These are phyloP conservation scores for Pharus latifolius DNA, from an alignment of 176 grass and related monocot species.

Conservation along the genomic window DNA sequence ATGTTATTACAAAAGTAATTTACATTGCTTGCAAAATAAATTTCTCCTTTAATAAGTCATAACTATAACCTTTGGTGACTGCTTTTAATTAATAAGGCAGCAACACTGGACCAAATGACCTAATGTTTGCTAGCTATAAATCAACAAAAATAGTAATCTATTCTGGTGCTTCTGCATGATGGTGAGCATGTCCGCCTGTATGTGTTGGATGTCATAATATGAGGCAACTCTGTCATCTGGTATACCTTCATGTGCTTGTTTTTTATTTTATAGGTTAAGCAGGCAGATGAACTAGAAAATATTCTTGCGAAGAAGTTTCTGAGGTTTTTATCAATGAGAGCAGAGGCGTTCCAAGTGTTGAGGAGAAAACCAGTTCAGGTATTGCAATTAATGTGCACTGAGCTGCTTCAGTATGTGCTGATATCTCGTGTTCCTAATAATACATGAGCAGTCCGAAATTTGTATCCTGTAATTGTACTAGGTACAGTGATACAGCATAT, in stretches of 20 bases:
- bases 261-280: conserved; percentile 57
- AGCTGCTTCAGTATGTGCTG: not conserved
- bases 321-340: conserved; percentile 93
- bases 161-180: too few species aligned
- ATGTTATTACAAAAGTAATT: too few species aligned
- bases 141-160: too few species aligned
- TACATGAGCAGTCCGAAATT: not conserved
- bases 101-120: too few species aligned
- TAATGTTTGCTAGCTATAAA: not conserved
- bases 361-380: conserved; percentile 98
- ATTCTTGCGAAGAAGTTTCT: conserved; percentile 97
- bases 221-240: not conserved
- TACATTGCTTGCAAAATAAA: too few species aligned
- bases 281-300: conserved; percentile 96
- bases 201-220: too few species aligned
- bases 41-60: too few species aligned
- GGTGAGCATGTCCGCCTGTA: too few species aligned
- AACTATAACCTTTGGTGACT: too few species aligned
- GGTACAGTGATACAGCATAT: not conserved
- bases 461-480: not conserved
- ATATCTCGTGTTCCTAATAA: not conserved
- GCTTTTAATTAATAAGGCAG: not conserved
- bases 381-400: not conserved
- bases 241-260: not conserved
- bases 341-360: conserved; percentile 93